A percentile compares a stretch with the other conserved stretches of the same genome.
Evolutionary conservation across 768 basidiomycete species (phyloP).

Genomic region (Termitomyces sp.): DNA sequence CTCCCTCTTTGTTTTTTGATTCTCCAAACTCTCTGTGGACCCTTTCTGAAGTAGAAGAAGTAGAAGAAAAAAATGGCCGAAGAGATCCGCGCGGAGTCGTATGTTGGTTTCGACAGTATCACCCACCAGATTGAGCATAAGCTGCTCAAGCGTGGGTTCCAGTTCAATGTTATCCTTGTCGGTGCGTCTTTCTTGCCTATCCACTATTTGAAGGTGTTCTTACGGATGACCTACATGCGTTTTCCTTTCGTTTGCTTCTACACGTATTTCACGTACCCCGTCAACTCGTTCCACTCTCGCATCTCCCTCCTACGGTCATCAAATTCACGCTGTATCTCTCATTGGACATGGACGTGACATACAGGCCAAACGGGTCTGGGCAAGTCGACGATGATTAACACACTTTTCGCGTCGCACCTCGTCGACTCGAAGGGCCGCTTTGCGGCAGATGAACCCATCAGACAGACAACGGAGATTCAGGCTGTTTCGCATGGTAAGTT

Average conservation of each 20-base stretch:
- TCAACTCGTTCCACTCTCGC: not conserved
- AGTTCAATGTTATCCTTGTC: conserved; percentile 98
- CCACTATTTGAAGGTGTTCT: not conserved
- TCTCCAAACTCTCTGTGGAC: not conserved
- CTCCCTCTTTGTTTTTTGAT: not conserved
- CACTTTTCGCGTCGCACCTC: conserved; percentile 97
- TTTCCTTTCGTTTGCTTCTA: not conserved
- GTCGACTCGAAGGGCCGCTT: conserved; percentile 96
- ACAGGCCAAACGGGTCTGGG: conserved; percentile 95
- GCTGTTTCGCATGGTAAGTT: conserved; percentile 86
- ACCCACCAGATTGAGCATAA: conserved; percentile 98
- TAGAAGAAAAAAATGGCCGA: conserved; percentile 28
- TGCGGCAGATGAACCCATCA: conserved; percentile 81
- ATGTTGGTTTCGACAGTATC: conserved; percentile 98
- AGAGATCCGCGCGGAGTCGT: conserved; percentile 89
- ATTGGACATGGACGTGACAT: not conserved
- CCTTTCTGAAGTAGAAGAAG: not conserved
- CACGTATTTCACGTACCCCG: not conserved
- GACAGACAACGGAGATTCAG: conserved; percentile 97
- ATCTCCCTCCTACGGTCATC: not conserved
- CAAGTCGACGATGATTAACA: conserved; percentile 98
- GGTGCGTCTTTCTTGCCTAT: conserved; percentile 50
- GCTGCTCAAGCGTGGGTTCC: conserved; percentile 97
- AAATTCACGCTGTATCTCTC: not conserved
- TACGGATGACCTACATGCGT: not conserved